Conservation (phyloP, 192 early-diverging fungal species). For the Coemansia sp. region DNA sequence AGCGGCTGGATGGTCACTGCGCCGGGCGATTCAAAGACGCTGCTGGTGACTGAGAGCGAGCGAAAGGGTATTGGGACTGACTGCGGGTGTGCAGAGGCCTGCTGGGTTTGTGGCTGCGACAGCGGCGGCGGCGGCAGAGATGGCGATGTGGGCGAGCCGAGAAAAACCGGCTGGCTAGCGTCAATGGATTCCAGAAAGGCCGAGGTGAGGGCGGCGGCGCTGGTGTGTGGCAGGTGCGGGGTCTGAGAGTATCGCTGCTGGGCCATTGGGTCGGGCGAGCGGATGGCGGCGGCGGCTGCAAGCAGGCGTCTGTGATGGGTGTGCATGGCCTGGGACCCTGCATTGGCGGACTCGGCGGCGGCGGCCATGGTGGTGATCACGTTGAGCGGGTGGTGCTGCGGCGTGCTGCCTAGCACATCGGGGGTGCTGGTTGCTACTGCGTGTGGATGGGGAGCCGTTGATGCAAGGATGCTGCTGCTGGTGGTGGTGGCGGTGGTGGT, state of each 20-base stretch:
- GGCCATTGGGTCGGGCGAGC: background rate
- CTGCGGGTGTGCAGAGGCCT: too few relatives aligned
- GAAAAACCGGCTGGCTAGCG: constrained; percentile 10
- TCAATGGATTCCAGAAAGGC: constrained; percentile 18
- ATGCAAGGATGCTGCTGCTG: background rate
- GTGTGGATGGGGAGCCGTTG: too few relatives aligned
- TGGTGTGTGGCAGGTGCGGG: background rate
- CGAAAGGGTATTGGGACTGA: constrained; percentile 29
- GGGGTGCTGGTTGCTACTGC: background rate
- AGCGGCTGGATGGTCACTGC: constrained; percentile 5
- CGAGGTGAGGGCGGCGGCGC: constrained; percentile 4
- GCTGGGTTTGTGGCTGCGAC: too few relatives aligned
- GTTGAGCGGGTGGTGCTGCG: too few relatives aligned
- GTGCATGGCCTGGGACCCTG: too few relatives aligned
- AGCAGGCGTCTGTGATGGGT: too few relatives aligned
- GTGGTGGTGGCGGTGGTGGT: background rate
- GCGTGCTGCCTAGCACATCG: background rate
- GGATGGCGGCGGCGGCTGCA: too few relatives aligned
- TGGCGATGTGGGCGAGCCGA: constrained; percentile 18
- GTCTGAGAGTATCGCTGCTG: too few relatives aligned
- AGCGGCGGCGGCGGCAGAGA: constrained; percentile 11
- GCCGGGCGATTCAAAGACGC: constrained; percentile 20
- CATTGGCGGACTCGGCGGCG: too few relatives aligned
- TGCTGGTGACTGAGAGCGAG: constrained; percentile 21
- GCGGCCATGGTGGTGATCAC: too few relatives aligned